phyloP scores from a whole-genome alignment of 1,139 yeast genomes.

The Magnusiomyces fungicola region DNA sequence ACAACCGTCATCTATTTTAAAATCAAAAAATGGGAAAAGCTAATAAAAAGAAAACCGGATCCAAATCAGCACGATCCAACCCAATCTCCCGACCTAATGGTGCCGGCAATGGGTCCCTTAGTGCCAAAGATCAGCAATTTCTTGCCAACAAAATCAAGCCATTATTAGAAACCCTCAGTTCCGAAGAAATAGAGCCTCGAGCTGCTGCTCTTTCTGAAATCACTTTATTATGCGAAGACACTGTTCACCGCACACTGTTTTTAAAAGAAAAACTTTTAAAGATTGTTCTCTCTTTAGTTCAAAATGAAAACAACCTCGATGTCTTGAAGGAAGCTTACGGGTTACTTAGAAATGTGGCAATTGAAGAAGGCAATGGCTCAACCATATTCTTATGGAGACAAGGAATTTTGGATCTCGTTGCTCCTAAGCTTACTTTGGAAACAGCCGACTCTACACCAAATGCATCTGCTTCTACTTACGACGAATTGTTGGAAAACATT shows the following conservation, averaged over 20 bases:
- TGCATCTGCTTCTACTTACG: conserved; percentile 37
- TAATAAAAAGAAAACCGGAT: conserved; percentile 61
- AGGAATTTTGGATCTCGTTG: conserved; percentile 60
- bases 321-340: conserved; percentile 77
- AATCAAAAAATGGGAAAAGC: conserved; percentile 58
- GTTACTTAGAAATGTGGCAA: conserved; percentile 64
- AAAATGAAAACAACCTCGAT: conserved; percentile 65
- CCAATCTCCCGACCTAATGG: conserved; percentile 27
- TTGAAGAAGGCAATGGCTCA: conserved; percentile 87
- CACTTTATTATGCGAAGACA: conserved; percentile 63
- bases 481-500: conserved; percentile 67
- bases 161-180: conserved; percentile 54
- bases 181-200: conserved; percentile 63
- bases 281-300: conserved; percentile 53
- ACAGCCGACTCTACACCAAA: conserved; percentile 7
- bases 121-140: conserved; percentile 41
- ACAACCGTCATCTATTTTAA: too few relatives aligned
- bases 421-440: conserved; percentile 16
- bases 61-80: conserved; percentile 33
- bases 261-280: conserved; percentile 65
- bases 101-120: conserved; percentile 3
- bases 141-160: conserved; percentile 58
- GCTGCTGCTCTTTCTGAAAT: conserved; percentile 73
- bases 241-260: conserved; percentile 51
- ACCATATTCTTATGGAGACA: conserved; percentile 70